phyloP scores from a whole-genome alignment of 2,329 filamentous ascomycete genomes.

The Aaosphaeria pasadenensis region DNA sequence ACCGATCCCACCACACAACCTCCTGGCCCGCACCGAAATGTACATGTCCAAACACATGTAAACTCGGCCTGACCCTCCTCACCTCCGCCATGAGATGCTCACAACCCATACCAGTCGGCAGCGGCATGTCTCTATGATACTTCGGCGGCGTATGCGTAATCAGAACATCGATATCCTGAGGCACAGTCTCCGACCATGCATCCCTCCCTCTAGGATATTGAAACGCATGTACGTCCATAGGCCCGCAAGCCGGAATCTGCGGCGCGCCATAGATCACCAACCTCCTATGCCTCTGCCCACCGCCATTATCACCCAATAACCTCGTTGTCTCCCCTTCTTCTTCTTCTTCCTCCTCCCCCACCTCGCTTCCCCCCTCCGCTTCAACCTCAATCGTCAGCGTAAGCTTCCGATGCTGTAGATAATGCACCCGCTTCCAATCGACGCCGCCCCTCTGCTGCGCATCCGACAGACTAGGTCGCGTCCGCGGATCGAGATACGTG shows the following conservation, averaged over 20 bases:
- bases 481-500: constrained; percentile 71
- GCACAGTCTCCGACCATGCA: constrained; percentile 71
- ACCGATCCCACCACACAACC: constrained; percentile 70
- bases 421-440: constrained; percentile 67
- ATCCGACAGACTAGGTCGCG: constrained; percentile 48
- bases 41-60: constrained; percentile 85
- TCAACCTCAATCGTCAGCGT: constrained; percentile 52
- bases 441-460: constrained; percentile 57
- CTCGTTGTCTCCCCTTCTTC: constrained; percentile 10
- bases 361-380: constrained; percentile 1
- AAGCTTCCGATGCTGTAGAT: constrained; percentile 68
- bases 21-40: constrained; percentile 73
- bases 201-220: constrained; percentile 66
- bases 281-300: constrained; percentile 40
- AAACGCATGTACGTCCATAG: constrained; percentile 67
- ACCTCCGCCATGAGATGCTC: constrained; percentile 67
- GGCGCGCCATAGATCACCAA: constrained; percentile 78
- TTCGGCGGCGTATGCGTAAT: constrained; percentile 79
- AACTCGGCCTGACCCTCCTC: constrained; percentile 68
- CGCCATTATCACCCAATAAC: constrained; percentile 8
- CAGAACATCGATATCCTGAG: constrained; percentile 70
- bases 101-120: constrained; percentile 64
- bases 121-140: constrained; percentile 63
- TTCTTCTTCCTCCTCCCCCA: constrained; percentile 5
- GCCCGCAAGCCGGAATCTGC: constrained; percentile 73